phyloP scores from a whole-genome alignment of 805 yeast genomes.

The Cyberlindnera veronae region DNA sequence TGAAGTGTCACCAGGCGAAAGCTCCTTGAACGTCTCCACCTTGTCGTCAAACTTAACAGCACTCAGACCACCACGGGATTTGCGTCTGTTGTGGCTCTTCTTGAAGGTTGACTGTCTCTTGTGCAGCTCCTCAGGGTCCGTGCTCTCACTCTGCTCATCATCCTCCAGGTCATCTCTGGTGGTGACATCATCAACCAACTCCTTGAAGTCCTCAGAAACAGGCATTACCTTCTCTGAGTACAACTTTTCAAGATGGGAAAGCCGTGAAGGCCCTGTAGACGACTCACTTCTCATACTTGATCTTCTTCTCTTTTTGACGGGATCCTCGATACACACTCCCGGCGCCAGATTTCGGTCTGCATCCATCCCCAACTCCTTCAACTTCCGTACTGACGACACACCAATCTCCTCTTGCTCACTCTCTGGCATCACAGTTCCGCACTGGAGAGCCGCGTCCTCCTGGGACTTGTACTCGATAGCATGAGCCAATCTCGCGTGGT shows the following conservation, averaged over 20 bases:
- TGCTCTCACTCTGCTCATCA: slow-evolving; percentile 13
- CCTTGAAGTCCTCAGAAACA: slow-evolving; percentile 16
- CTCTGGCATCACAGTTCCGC: slow-evolving; percentile 54
- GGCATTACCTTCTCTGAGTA: slow-evolving; percentile 5
- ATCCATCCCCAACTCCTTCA: slow-evolving; percentile 37
- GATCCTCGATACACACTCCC: slow-evolving; percentile 19
- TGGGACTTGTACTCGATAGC: slow-evolving; percentile 66
- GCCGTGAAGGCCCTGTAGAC: background rate
- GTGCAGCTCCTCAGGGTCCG: slow-evolving; percentile 7
- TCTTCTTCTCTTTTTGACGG: slow-evolving; percentile 19
- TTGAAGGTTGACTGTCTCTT: slow-evolving; percentile 8
- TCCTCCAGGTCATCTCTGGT: slow-evolving; percentile 16
- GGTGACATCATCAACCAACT: slow-evolving; percentile 24
- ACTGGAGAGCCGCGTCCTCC: slow-evolving; percentile 67
- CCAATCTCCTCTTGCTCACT: slow-evolving; percentile 58
- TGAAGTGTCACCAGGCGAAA: slow-evolving; percentile 11
- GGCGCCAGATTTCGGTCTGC: slow-evolving; percentile 38
- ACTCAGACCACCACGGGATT: slow-evolving; percentile 27
- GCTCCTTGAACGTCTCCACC: slow-evolving; percentile 9
- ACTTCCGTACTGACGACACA: slow-evolving; percentile 32
- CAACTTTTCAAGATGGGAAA: slow-evolving; percentile 17
- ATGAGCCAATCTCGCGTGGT: slow-evolving; percentile 74
- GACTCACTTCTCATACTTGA: slow-evolving; percentile 5
- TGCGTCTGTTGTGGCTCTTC: slow-evolving; percentile 26
- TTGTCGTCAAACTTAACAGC: slow-evolving; percentile 24